Evolutionary conservation across 768 basidiomycete species (phyloP), one percentile per base, ranked within the genome.

Genomic region (Clitopilus passeckerianus): DNA sequence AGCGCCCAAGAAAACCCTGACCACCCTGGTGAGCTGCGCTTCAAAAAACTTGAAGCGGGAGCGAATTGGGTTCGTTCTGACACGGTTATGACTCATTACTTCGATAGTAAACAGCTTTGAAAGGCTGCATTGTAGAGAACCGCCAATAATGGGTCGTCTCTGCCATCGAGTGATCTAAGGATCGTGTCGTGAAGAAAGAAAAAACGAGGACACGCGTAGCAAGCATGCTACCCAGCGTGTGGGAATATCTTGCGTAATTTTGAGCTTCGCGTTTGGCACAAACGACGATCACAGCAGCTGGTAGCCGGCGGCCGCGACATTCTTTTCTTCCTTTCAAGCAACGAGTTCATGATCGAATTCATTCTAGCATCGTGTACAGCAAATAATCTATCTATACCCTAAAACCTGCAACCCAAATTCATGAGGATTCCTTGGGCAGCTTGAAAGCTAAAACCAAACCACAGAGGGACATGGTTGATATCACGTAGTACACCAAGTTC

Each of bases 401-500:
- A 30, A 30, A 30, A 7, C 27, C 27, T 30, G 4, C 27, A 30
- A n/a, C n/a, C n/a, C 7, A 7, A 30, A 7, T 30, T 30, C 27
- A 30, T 30, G 27, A 30, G 7, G 3, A 4, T 30, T 30, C 27
- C 10, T 41, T 41, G n/a, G 37, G 37, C 37, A 41, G 37, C 10
- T 41, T 41, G n/a, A 41, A 41, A 3, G 37, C 10, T 14, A 41
- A n/a, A 5, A 53, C 56, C 33, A 56, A 55, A 34, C 65, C 63
- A 24, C 53, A 34, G 15, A 63, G 22, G 10, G 59, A 37, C 2
- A 63, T 64, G 10, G 55, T 35, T 0, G 62, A 23, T 15, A 66
- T 56, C 12, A 60, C 55, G 23, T 35, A 44, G 24, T 63, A 66
- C 15, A 64, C 65, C 46, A 66, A 58, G 46, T 60, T 65, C 12